These are phyloP conservation scores for Novakomyces olei DNA, from an alignment of 805 yeast genomes.

Conservation along the genomic window DNA sequence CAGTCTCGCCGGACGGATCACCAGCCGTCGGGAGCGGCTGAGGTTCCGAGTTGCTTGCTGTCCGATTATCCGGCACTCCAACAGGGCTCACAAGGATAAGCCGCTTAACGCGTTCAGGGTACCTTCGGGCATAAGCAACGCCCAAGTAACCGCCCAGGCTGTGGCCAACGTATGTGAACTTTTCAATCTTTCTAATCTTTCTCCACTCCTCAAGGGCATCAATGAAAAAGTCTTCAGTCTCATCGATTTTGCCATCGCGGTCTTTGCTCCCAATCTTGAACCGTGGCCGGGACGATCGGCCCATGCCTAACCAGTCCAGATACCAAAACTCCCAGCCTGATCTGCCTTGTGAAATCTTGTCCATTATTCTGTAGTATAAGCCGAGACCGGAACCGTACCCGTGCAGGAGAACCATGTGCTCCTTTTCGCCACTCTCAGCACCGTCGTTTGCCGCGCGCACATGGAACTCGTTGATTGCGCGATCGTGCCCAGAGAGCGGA, in stretches of 20 bases:
- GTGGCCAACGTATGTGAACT: conserved; percentile 52
- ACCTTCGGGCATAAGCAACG: conserved; percentile 38
- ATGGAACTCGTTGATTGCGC: too few species aligned
- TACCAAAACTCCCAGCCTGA: conserved; percentile 55
- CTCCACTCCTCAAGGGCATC: conserved; percentile 50
- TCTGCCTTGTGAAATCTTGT: conserved; percentile 18
- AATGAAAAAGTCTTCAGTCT: conserved; percentile 41
- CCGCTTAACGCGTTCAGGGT: conserved; percentile 40
- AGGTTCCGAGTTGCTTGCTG: conserved; percentile 6
- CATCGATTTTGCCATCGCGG: conserved; percentile 20
- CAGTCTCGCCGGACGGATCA: background rate
- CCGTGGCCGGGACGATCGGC: conserved; percentile 62
- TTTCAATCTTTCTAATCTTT: conserved; percentile 23
- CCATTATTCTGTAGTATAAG: conserved; percentile 51
- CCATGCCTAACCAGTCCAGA: conserved; percentile 75
- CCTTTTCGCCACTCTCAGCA: too few species aligned
- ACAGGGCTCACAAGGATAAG: conserved; percentile 78
- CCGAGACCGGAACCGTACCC: conserved; percentile 90
- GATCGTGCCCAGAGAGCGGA: too few species aligned
- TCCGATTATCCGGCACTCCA: conserved; percentile 31
- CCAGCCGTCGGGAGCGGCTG: conserved; percentile 1
- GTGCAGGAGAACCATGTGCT: conserved; percentile 42
- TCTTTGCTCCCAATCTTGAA: conserved; percentile 20
- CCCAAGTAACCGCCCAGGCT: conserved; percentile 81
- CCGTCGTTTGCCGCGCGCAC: too few species aligned